Percentiles rank a stretch among this genome's conserved stretches.
Evolutionary conservation across 2,329 filamentous ascomycete genomes (phyloP).

Genomic region (Colletotrichum sp.): DNA sequence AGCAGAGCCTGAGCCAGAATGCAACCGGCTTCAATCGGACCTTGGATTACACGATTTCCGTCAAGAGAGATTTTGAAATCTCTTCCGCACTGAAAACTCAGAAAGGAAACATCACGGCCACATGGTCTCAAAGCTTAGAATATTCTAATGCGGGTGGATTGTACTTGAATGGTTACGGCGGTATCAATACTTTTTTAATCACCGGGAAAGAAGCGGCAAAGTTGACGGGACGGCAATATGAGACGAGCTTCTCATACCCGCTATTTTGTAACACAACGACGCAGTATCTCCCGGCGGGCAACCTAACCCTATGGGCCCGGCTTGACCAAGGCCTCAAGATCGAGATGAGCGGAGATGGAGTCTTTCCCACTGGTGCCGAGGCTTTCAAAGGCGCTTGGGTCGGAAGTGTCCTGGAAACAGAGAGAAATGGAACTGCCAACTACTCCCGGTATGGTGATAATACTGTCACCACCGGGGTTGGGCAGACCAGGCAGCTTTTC

Average conservation of each 20-base stretch:
- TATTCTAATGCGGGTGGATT: constrained; percentile 58
- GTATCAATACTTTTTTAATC: constrained; percentile 32
- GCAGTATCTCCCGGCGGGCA: constrained; percentile 41
- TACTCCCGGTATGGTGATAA: constrained; percentile 55
- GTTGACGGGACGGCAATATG: constrained; percentile 28
- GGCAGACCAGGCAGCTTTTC: constrained; percentile 62
- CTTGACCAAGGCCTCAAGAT: constrained; percentile 46
- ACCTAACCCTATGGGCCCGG: constrained; percentile 48
- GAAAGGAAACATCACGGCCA: constrained; percentile 40
- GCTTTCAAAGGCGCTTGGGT: constrained; percentile 43
- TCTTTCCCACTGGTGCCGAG: constrained; percentile 65
- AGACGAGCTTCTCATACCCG: constrained; percentile 61
- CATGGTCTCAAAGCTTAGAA: constrained; percentile 62
- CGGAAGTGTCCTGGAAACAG: constrained; percentile 47
- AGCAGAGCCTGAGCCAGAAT: constrained; percentile 49
- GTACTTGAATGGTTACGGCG: constrained; percentile 21
- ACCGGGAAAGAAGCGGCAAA: constrained; percentile 31
- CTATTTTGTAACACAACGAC: constrained; percentile 60
- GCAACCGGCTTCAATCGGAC: constrained; percentile 63
- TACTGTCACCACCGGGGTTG: constrained; percentile 54
- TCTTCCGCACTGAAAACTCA: constrained; percentile 56
- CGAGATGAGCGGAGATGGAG: constrained; percentile 39
- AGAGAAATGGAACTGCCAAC: constrained; percentile 60
- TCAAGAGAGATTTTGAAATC: constrained; percentile 59
- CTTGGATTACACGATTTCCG: constrained; percentile 62